Evolutionary conservation across 208 protist genomes (phyloP).

Genomic region (Trypanosoma grayi): DNA sequence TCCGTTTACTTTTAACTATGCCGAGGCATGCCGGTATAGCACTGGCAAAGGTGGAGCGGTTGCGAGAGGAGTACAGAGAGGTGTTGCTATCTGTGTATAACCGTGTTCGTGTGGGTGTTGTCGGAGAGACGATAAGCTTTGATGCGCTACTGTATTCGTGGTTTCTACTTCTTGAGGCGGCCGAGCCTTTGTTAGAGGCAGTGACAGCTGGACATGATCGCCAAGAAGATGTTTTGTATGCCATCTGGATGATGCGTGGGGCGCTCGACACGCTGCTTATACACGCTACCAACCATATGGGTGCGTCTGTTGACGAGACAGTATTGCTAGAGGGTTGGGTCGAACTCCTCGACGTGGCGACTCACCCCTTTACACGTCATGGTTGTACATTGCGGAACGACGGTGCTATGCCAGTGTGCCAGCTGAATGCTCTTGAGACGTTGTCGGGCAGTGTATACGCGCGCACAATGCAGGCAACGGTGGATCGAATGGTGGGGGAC

Average conservation of each 20-base stretch:
- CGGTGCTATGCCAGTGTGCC: not conserved
- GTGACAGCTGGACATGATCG: conserved; percentile 2
- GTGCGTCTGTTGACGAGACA: not conserved
- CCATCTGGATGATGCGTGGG: conserved; percentile 23
- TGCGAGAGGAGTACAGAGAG: conserved; percentile 20
- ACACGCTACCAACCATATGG: conserved; percentile 1
- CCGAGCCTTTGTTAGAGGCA: conserved; percentile 28
- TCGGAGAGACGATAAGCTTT: conserved; percentile 54
- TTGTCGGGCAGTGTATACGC: not conserved
- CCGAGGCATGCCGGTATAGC: conserved; percentile 35
- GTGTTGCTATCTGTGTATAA: conserved; percentile 37
- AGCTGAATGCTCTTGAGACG: not conserved
- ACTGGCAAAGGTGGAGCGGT: conserved; percentile 19
- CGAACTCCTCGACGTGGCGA: conserved; percentile 23
- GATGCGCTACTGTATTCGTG: conserved; percentile 54
- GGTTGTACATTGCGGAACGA: conserved; percentile 1
- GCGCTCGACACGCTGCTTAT: conserved; percentile 27
- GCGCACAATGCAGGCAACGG: not conserved
- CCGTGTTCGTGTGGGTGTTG: conserved; percentile 30
- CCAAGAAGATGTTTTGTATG: conserved; percentile 4
- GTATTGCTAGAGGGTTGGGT: conserved; percentile 19
- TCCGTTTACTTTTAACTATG: conserved; percentile 26
- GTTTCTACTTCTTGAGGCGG: conserved; percentile 34
- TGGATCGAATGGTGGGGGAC: conserved; percentile 7
- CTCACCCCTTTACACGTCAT: conserved; percentile 24